Evolutionary conservation across 129 eudicot species (phyloP), one percentile per base, ranked within the genome.

Genomic region (Pittosporum tobira): DNA sequence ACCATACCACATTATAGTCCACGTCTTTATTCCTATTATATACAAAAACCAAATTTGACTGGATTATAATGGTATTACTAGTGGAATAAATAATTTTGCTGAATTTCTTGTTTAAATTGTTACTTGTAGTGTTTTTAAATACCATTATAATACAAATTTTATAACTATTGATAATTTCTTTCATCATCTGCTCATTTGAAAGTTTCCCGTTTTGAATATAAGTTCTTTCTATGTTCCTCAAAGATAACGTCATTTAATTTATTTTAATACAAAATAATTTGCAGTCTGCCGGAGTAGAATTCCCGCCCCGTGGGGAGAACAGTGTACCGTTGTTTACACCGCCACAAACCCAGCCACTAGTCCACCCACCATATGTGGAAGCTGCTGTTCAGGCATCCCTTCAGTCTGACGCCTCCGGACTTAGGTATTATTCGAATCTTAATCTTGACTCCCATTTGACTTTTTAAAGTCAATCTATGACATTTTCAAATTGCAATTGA

Each of bases 331-430:
- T 90, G 34, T 90, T 90, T 69, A 90, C 95, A 24, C 94, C 97
- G 49, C 89, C 95, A 21, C 97, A 83, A 72, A 75, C 90, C 12
- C 85, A 83, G 76, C 95, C 93, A 12, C 57, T 88, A 18, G 74
- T 64, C 56, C 74, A 72, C 27, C 59, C 78, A 28, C 29, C 89
- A 38, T 75, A 73, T 27, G 98, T 86, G 74, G 95, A 86, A 73
- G 89, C 87, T 15, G 94, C 98, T 48, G 69, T 91, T 55, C 89
- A 76, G 63, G 94, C 87, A 60, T 91, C 98, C 69, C 94, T 91
- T 68, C 82, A 83, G 44, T 73, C 85, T 25, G 94, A 80, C 62
- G 56, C 75, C 62, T 67, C 98, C 26, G 94, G 85, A 61, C 86
- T 91, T 43, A 70, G 94, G 98, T 86, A 83, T 58, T 28, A 38